Conservation (phyloP, 345 rosid genomes). For the Syzygium aqueum region DNA sequence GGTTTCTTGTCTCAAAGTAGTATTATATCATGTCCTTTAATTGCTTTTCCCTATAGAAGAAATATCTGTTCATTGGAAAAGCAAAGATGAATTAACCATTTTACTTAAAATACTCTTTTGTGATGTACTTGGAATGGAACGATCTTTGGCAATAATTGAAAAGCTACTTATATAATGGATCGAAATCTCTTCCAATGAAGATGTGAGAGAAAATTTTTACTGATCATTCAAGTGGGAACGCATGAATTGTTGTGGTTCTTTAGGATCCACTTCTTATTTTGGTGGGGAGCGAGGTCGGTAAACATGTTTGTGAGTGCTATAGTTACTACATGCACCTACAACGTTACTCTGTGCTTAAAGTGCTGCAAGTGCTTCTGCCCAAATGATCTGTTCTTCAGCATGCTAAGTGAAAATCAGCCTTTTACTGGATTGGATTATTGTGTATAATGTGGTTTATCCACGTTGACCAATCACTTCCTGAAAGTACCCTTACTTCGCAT, state of each 20-base stretch:
- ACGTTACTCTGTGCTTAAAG: not conserved
- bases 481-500: not conserved
- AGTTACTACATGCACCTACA: not conserved
- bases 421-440: not conserved
- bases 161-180: not conserved
- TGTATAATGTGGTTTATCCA: not conserved
- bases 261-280: not conserved
- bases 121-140: not conserved
- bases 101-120: not conserved
- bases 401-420: not conserved
- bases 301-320: not conserved
- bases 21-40: not conserved
- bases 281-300: not conserved
- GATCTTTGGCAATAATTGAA: not conserved
- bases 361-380: not conserved
- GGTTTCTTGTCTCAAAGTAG: not conserved
- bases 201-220: not conserved
- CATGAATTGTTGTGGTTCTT: not conserved
- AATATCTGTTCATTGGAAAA: not conserved
- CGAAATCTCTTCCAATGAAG: not conserved
- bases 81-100: not conserved
- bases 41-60: not conserved
- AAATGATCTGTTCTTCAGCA: not conserved
- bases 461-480: not conserved
- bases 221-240: not conserved